Base-by-base conservation (phyloP, 305 asterid species). In the Stenogyne calaminthoides region DNA sequence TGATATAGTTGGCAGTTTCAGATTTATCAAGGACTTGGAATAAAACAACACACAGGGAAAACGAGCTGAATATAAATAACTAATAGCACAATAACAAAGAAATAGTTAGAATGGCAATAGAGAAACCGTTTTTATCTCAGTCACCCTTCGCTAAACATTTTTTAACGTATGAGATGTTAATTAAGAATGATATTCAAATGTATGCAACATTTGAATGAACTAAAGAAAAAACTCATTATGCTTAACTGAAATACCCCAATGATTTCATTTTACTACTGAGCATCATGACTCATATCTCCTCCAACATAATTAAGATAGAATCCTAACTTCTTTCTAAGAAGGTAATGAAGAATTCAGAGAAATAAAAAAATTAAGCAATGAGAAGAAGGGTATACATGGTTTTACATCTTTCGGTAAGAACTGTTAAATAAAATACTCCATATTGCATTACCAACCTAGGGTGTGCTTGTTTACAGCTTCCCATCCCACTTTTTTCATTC, bases 1-100 rank as follows among this genome's bases (percentile, higher is more conserved):
- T 95, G 89, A 76, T 60, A 79, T 72, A 58, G 63, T 59, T 66
- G 70, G 61, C 52, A 69, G 79, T 70, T 73, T 64, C 73, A 67
- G 63, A 65, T 64, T 72, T 47, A 75, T 72, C 62, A 70, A 71
- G 60, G 76, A 65, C 56, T 63, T 37, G 64, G 70, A 70, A 18
- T 8, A 57, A 56, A 66, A 67, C 47, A 71, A 62, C 40, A 74
- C 29, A 34, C 60, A 18, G 6, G 39, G 49, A 44, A 52, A 67
- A 40, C n/a, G 36, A 65, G 36, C 67, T 58, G 63, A 62, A 40
- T 46, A 39, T 47, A 49, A 2, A 42, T 39, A 60, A 66, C 44
- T 44, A 75, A 71, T 42, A 20, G 22, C 62, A 71, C 61, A 42
- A 47, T 27, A 9, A 42, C 9, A 51, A 20, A 32, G 58, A 56